phyloP scores from a whole-genome alignment of 352 stramenopile species.

The Peronospora destructor region DNA sequence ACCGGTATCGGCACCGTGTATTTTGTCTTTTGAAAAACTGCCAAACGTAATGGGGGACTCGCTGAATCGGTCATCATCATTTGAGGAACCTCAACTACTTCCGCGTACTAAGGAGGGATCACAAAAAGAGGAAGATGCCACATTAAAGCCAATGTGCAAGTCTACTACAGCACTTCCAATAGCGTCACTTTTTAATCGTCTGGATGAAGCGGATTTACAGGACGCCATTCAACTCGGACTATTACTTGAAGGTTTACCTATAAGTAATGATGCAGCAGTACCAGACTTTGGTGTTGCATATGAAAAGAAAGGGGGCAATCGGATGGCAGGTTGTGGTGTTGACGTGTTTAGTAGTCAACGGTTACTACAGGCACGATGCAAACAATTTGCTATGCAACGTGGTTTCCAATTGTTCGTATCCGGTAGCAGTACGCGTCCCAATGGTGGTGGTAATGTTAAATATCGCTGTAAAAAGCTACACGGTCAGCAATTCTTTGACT shows the following conservation, averaged over 20 bases:
- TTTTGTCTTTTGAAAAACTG: too few species aligned
- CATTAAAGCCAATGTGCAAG: conserved; percentile 1
- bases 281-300: conserved; percentile 66
- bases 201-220: conserved; percentile 51
- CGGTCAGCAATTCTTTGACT: conserved; percentile 71
- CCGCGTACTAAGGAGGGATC: neutral
- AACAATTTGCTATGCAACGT: conserved; percentile 66
- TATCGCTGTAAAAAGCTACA: conserved; percentile 79
- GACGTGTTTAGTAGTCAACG: conserved; percentile 61
- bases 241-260: conserved; percentile 36
- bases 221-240: conserved; percentile 45
- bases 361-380: conserved; percentile 65
- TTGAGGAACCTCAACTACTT: neutral
- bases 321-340: conserved; percentile 38
- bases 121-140: neutral
- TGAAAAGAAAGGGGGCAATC: conserved; percentile 66
- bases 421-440: conserved; percentile 53
- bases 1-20: too few species aligned
- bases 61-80: neutral
- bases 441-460: conserved; percentile 76
- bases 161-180: conserved; percentile 13
- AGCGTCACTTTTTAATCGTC: conserved; percentile 41
- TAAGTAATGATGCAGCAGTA: conserved; percentile 37
- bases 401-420: conserved; percentile 70
- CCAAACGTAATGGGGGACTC: neutral